phyloP scores from a whole-genome alignment of 202 grass and related monocot species.

The Schoenoplectus tabernaemontani region DNA sequence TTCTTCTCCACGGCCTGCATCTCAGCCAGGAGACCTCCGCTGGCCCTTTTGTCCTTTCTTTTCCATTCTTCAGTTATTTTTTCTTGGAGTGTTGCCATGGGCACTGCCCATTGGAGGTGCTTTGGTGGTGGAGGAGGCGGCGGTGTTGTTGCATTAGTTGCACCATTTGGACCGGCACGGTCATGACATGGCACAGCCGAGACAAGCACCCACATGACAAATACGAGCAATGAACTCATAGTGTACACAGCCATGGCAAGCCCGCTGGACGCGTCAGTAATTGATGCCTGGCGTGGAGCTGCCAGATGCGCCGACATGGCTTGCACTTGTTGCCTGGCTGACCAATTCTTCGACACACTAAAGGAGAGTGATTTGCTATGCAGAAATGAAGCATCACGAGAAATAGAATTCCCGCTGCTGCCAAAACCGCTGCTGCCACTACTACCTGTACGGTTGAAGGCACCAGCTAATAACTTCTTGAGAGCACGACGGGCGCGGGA shows the following conservation, averaged over 20 bases:
- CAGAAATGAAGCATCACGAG: not conserved
- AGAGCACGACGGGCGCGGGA: conserved; percentile 66
- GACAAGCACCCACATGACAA: conserved; percentile 63
- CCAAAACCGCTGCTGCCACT: not conserved
- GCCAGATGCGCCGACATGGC: conserved; percentile 58
- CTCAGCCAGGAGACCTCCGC: conserved; percentile 48
- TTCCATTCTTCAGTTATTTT: conserved; percentile 53
- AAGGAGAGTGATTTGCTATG: conserved; percentile 36
- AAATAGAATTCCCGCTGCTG: not conserved
- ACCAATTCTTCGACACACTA: conserved; percentile 77
- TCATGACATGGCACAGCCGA: conserved; percentile 61
- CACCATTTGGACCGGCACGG: conserved; percentile 9
- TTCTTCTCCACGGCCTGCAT: conserved; percentile 58
- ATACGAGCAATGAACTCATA: conserved; percentile 71
- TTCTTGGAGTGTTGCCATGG: conserved; percentile 54
- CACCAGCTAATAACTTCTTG: conserved; percentile 31
- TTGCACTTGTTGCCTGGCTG: conserved; percentile 39
- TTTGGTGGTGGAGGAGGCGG: conserved; percentile 37
- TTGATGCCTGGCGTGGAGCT: conserved; percentile 7
- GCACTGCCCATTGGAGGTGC: conserved; percentile 54
- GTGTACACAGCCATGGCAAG: conserved; percentile 70
- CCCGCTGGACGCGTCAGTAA: conserved; percentile 23
- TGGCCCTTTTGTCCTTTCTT: conserved; percentile 38
- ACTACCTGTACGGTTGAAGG: not conserved
- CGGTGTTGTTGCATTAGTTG: not conserved